Evolutionary conservation across 495 filamentous ascomycete species (phyloP).

Genomic region (Neurospora sp.): DNA sequence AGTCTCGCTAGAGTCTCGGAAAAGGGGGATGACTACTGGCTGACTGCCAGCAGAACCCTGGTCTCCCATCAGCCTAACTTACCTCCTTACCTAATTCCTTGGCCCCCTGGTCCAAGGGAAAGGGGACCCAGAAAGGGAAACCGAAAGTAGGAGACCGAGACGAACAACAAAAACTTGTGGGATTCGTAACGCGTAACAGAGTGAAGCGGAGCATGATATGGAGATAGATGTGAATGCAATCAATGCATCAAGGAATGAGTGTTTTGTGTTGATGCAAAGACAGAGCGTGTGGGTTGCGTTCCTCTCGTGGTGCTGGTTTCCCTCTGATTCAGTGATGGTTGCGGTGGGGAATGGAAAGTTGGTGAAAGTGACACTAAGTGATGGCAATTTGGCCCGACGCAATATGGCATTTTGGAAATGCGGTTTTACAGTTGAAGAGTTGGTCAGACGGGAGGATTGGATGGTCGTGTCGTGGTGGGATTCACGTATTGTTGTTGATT

Average conservation of each 20-base stretch:
- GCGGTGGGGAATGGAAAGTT: not conserved
- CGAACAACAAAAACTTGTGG: not conserved
- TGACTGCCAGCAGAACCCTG: not conserved
- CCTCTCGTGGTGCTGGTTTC: not conserved
- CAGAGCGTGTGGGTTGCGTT: not conserved
- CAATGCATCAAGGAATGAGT: not conserved
- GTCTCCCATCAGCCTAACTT: not conserved
- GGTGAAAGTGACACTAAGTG: not conserved
- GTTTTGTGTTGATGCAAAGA: not conserved
- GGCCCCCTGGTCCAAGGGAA: not conserved
- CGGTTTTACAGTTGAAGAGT: not conserved
- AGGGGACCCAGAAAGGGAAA: not conserved
- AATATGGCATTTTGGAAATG: slow-evolving; percentile 3
- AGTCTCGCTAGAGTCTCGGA: not conserved
- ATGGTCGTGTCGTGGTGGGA: not conserved
- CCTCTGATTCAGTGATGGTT: not conserved
- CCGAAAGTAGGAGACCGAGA: not conserved
- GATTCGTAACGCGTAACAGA: not conserved
- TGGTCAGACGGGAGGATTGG: not conserved
- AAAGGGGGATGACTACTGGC: not conserved
- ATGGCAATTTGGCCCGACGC: not conserved
- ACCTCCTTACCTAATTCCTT: not conserved
- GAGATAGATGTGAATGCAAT: not conserved
- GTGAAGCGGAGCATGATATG: not conserved
- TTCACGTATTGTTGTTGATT: not conserved